Conservation (phyloP, 257 asterid genomes). For the Fraxinus pennsylvanica region DNA sequence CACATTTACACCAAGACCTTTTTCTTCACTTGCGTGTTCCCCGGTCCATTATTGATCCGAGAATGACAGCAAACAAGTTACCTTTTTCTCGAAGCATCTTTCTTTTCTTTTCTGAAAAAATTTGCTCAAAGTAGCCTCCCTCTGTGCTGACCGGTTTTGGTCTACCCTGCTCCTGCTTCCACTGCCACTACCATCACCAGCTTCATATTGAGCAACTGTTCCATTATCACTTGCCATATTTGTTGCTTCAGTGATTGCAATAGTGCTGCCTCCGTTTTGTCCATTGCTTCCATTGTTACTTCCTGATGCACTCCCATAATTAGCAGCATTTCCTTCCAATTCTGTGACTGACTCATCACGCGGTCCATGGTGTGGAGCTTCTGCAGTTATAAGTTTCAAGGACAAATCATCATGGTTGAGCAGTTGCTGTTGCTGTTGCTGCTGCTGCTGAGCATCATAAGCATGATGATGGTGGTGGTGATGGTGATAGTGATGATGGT, state of each 20-base stretch:
- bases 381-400: constrained; percentile 20
- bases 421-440: constrained; percentile 20
- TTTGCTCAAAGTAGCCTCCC: constrained; percentile 47
- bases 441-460: constrained; percentile 38
- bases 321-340: constrained; percentile 42
- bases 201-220: constrained; percentile 27
- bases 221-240: constrained; percentile 34
- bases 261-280: constrained; percentile 38
- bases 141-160: constrained; percentile 37
- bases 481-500: constrained; percentile 54
- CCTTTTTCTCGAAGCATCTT: constrained; percentile 56
- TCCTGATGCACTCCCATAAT: constrained; percentile 52
- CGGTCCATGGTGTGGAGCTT: constrained; percentile 28
- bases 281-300: constrained; percentile 45
- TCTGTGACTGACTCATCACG: constrained; percentile 26
- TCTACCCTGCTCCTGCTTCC: constrained; percentile 37
- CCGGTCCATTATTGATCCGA: background rate
- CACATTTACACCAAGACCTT: constrained; percentile 23
- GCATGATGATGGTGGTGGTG: constrained; percentile 50
- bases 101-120: constrained; percentile 52
- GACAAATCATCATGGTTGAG: constrained; percentile 29
- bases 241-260: constrained; percentile 31
- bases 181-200: constrained; percentile 31
- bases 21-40: background rate
- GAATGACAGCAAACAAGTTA: constrained; percentile 9